Percentiles rank a stretch among this genome's conserved stretches.
Conservation (phyloP, 768 basidiomycete species). For the Hericium coralloides region DNA sequence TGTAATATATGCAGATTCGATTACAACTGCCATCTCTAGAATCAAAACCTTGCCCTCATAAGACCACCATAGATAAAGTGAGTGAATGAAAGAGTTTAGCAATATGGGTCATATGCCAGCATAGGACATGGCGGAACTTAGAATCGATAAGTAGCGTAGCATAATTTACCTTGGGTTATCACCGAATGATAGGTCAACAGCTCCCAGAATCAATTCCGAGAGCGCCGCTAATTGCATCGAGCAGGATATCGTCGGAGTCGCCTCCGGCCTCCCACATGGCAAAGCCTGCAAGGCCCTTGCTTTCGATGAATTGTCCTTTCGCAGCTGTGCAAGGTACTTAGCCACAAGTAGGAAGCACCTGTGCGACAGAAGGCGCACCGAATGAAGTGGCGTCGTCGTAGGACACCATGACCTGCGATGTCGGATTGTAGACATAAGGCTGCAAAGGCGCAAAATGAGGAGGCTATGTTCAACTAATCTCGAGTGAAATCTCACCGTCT, state of each 20-base stretch:
- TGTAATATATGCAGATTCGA: no score
- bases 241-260: conserved; percentile 29
- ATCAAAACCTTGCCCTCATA: no score
- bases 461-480: conserved; percentile 2
- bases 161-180: not conserved
- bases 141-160: not conserved
- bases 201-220: not conserved
- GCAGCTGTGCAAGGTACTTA: conserved; percentile 21
- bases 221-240: conserved; percentile 23
- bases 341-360: not conserved
- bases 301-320: conserved; percentile 33
- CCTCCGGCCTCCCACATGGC: conserved; percentile 39
- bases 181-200: not conserved
- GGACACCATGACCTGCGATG: conserved; percentile 23
- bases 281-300: conserved; percentile 29
- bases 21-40: no score
- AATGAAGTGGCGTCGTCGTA: conserved; percentile 26
- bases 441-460: conserved; percentile 1
- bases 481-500: conserved; percentile 16
- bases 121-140: not conserved
- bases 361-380: conserved; percentile 5
- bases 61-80: no score
- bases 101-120: not conserved
- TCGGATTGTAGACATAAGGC: conserved; percentile 25
- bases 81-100: not conserved